phyloP scores from a whole-genome alignment of 768 basidiomycete species.

The Termitomyces sp. region DNA sequence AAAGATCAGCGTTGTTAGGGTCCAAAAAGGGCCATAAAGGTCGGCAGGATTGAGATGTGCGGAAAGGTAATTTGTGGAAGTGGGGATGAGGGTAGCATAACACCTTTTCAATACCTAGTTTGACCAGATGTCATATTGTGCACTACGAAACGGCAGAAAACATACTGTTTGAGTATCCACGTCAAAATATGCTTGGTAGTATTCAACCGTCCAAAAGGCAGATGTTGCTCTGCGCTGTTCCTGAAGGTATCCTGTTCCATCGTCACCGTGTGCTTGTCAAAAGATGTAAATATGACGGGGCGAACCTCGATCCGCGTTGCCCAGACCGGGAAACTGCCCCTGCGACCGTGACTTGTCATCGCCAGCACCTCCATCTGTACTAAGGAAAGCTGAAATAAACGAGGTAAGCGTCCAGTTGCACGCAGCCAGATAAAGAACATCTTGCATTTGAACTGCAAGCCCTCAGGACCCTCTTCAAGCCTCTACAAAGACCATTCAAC shows the following conservation, averaged over 20 bases:
- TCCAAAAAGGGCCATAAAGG: conserved; percentile 96
- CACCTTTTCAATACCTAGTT: conserved; percentile 65
- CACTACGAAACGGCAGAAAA: background rate
- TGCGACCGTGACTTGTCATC: conserved; percentile 19
- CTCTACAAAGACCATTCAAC: conserved; percentile 27
- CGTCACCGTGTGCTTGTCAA: background rate
- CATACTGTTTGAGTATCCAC: conserved; percentile 73
- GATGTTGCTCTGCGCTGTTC: conserved; percentile 45
- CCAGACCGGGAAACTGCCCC: conserved; percentile 30
- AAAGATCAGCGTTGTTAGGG: conserved; percentile 91
- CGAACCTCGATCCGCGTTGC: conserved; percentile 50
- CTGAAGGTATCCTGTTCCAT: conserved; percentile 52
- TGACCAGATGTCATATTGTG: background rate
- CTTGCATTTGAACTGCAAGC: conserved; percentile 69
- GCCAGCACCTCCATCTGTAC: conserved; percentile 30
- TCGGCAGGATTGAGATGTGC: conserved; percentile 65
- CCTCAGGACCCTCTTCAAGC: conserved; percentile 62
- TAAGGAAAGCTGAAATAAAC: conserved; percentile 46
- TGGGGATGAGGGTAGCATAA: conserved; percentile 74
- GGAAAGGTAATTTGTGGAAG: conserved; percentile 55
- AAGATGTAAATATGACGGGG: conserved; percentile 4
- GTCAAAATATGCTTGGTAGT: conserved; percentile 86
- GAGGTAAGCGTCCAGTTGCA: background rate
- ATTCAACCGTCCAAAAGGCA: conserved; percentile 78
- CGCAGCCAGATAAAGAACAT: background rate